Evolutionary conservation across 768 basidiomycete genomes (phyloP).

Genomic region (Podaxis sp.): DNA sequence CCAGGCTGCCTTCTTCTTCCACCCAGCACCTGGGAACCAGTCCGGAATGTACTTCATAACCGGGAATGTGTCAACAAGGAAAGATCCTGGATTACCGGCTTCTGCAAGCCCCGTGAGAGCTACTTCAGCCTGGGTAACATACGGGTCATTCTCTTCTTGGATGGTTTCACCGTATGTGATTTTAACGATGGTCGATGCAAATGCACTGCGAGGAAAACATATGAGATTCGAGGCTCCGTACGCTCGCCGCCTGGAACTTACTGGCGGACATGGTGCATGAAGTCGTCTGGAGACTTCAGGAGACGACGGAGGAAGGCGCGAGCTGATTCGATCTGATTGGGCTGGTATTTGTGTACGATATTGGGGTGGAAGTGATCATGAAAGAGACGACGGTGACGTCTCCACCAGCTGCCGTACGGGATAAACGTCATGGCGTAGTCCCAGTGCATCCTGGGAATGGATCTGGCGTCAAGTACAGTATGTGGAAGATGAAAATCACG

Average conservation of each 20-base stretch:
- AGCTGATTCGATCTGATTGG: conserved; percentile 3
- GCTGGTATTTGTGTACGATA: conserved; percentile 10
- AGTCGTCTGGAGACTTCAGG: conserved; percentile 36
- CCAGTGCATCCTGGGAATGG: conserved; percentile 20
- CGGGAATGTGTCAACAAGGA: conserved; percentile 35
- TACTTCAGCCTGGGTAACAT: conserved; percentile 30
- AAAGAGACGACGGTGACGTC: conserved; percentile 39
- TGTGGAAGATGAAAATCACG: conserved; percentile 15
- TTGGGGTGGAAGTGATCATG: conserved; percentile 19
- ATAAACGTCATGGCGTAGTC: conserved; percentile 48
- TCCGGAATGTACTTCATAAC: conserved; percentile 35
- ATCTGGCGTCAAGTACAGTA: not conserved
- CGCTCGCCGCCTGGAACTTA: conserved; percentile 22
- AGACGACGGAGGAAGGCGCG: conserved; percentile 33
- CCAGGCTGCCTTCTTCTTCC: conserved; percentile 32
- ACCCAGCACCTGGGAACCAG: conserved; percentile 39
- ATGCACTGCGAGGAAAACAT: conserved; percentile 27
- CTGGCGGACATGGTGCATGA: conserved; percentile 44
- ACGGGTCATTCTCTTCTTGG: conserved; percentile 31
- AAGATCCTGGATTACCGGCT: conserved; percentile 31
- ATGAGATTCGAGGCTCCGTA: not conserved
- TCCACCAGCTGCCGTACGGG: conserved; percentile 41
- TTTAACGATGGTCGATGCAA: conserved; percentile 30
- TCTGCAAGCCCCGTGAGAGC: conserved; percentile 26
- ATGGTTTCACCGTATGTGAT: conserved; percentile 35